Evolutionary conservation across 2,329 filamentous ascomycete genomes (phyloP).

Genomic region (Acrocalymma vagum): DNA sequence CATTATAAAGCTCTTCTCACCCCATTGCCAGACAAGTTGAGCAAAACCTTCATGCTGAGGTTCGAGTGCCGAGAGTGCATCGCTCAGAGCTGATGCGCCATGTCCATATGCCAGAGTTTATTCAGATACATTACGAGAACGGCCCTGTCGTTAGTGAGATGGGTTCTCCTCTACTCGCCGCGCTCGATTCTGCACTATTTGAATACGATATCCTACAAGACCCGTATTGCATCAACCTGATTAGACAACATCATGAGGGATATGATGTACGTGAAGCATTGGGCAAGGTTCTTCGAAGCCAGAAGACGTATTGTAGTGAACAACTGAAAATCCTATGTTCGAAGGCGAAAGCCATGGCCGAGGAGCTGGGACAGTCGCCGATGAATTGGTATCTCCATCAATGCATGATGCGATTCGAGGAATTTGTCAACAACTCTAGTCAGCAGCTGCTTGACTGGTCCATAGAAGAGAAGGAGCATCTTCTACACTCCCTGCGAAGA

Average conservation of each 20-base stretch:
- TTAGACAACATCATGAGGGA: slow-evolving; percentile 25
- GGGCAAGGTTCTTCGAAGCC: slow-evolving; percentile 32
- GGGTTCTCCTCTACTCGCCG: slow-evolving; percentile 20
- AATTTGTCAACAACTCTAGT: slow-evolving; percentile 20
- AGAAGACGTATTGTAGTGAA: slow-evolving; percentile 50
- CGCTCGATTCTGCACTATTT: slow-evolving; percentile 23
- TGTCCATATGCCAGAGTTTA: slow-evolving; percentile 71
- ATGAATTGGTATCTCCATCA: slow-evolving; percentile 50
- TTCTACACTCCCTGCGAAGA: slow-evolving; percentile 32
- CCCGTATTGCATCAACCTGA: slow-evolving; percentile 49
- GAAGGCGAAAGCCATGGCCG: slow-evolving; percentile 41
- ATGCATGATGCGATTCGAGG: slow-evolving; percentile 42
- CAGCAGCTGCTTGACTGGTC: slow-evolving; percentile 39
- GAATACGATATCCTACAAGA: slow-evolving; percentile 48
- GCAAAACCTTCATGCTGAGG: slow-evolving; percentile 72
- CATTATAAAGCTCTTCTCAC: slow-evolving; percentile 20
- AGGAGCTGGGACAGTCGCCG: slow-evolving; percentile 49
- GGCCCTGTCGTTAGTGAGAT: neutral
- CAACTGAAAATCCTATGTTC: slow-evolving; percentile 45
- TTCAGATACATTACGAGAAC: slow-evolving; percentile 45
- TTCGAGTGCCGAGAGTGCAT: slow-evolving; percentile 73
- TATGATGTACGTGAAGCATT: slow-evolving; percentile 33
- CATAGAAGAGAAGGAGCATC: slow-evolving; percentile 43
- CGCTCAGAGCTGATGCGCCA: slow-evolving; percentile 73
- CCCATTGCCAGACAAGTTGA: slow-evolving; percentile 65